Percentiles rank a stretch among this genome's conserved stretches.
phyloP scores from a whole-genome alignment of 1,284 basidiomycete species.

The Fomitopsis palustris region DNA sequence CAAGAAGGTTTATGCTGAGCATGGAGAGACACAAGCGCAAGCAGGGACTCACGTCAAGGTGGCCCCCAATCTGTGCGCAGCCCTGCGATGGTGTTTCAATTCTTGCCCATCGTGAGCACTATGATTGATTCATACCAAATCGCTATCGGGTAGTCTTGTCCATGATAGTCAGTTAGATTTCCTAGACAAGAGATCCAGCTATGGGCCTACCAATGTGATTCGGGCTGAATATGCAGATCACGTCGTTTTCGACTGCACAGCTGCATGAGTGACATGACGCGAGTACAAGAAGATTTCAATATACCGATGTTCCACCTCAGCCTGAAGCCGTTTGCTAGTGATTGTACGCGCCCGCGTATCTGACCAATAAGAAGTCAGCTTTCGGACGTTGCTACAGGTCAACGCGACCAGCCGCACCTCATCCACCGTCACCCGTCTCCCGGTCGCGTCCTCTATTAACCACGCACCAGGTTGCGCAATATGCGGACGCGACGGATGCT shows the following conservation, averaged over 20 bases:
- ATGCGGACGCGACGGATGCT: conserved; percentile 42
- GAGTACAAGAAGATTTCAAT: neutral
- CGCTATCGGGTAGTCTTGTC: conserved; percentile 56
- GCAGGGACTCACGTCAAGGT: conserved; percentile 41
- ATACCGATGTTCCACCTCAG: conserved; percentile 15
- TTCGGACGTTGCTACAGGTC: neutral
- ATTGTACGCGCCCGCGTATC: conserved; percentile 13
- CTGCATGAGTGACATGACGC: neutral
- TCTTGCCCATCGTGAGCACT: conserved; percentile 48
- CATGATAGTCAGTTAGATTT: neutral
- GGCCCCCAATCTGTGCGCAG: conserved; percentile 61
- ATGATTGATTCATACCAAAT: conserved; percentile 60
- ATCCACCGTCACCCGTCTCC: conserved; percentile 37
- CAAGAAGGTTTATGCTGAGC: conserved; percentile 15
- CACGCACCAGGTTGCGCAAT: conserved; percentile 26
- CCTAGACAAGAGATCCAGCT: neutral
- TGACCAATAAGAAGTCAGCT: neutral
- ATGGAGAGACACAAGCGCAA: conserved; percentile 4
- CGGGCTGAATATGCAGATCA: conserved; percentile 29
- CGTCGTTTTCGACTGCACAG: conserved; percentile 11
- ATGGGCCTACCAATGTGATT: conserved; percentile 24
- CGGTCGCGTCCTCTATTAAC: conserved; percentile 59
- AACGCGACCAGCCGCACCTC: conserved; percentile 36
- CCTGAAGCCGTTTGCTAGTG: conserved; percentile 14
- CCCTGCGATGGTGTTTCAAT: conserved; percentile 34